Percentiles rank a stretch among this genome's conserved stretches.
phyloP scores from a whole-genome alignment of 2,329 filamentous ascomycete species.

The Bipolaris zeicola region DNA sequence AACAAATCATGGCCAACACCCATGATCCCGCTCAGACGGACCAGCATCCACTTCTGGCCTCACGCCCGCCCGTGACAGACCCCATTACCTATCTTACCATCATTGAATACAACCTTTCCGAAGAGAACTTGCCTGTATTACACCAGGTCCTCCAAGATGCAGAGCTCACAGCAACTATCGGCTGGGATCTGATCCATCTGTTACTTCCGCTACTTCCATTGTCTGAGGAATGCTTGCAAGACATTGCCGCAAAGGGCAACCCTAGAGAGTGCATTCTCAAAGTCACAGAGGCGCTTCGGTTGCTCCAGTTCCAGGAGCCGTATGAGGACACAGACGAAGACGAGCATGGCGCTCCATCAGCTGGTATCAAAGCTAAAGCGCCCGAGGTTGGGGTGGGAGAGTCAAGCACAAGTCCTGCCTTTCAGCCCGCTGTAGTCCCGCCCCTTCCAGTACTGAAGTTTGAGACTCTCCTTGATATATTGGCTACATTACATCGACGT shows the following conservation, averaged over 20 bases:
- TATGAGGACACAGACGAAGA: conserved; percentile 62
- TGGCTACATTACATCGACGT: conserved; percentile 73
- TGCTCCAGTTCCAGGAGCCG: conserved; percentile 57
- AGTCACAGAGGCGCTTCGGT: conserved; percentile 72
- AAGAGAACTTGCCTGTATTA: conserved; percentile 69
- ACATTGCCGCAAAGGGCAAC: conserved; percentile 77
- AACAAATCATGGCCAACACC: conserved; percentile 39
- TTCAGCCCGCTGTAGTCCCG: conserved; percentile 28
- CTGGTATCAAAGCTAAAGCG: conserved; percentile 23
- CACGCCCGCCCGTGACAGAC: conserved; percentile 68
- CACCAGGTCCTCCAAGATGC: conserved; percentile 72
- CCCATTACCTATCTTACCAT: conserved; percentile 79
- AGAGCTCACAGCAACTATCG: conserved; percentile 74
- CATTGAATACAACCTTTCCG: conserved; percentile 72
- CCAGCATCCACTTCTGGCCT: conserved; percentile 60
- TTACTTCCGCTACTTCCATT: conserved; percentile 68
- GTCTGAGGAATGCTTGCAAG: conserved; percentile 73
- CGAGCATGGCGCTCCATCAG: conserved; percentile 35
- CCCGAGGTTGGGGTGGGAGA: conserved; percentile 37
- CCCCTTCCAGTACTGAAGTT: conserved; percentile 62
- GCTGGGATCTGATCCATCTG: conserved; percentile 82
- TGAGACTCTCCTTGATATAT: conserved; percentile 71
- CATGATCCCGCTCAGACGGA: conserved; percentile 29
- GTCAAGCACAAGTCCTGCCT: conserved; percentile 39
- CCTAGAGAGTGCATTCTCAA: conserved; percentile 82